These are phyloP conservation scores for Fusarium albosuccineum DNA, from an alignment of 2,329 filamentous ascomycete species.

Conservation along the genomic window DNA sequence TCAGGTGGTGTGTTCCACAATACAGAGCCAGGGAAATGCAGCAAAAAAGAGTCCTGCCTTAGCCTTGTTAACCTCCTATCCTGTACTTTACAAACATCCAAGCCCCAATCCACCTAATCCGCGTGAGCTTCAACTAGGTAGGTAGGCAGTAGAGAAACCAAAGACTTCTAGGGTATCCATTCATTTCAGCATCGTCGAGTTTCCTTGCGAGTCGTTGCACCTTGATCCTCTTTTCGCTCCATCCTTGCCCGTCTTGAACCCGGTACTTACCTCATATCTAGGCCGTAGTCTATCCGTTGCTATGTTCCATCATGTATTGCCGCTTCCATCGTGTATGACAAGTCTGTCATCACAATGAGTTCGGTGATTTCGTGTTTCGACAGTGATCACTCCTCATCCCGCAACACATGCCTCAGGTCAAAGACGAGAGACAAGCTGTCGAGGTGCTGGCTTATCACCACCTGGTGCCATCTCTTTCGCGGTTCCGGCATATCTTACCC, in stretches of 20 bases:
- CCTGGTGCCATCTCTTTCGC: not conserved
- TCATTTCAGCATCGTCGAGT: slow-evolving; percentile 1
- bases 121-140: slow-evolving; percentile 7
- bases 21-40: not conserved
- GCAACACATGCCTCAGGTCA: not conserved
- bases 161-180: slow-evolving; percentile 15
- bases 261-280: slow-evolving; percentile 2
- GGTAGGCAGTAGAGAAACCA: slow-evolving; percentile 1
- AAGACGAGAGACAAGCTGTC: not conserved
- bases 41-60: not conserved
- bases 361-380: not conserved
- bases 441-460: not conserved
- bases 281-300: not conserved
- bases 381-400: not conserved
- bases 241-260: not conserved
- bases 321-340: not conserved
- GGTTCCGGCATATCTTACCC: not conserved
- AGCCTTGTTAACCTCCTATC: not conserved
- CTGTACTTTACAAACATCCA: not conserved
- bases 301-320: not conserved
- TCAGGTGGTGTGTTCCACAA: not conserved
- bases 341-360: not conserved
- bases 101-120: not conserved
- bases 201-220: not conserved
- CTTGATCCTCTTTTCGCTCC: not conserved